Evolutionary conservation across 2,329 filamentous ascomycete genomes (phyloP).

Genomic region (Pseudogymnoascus sp.): DNA sequence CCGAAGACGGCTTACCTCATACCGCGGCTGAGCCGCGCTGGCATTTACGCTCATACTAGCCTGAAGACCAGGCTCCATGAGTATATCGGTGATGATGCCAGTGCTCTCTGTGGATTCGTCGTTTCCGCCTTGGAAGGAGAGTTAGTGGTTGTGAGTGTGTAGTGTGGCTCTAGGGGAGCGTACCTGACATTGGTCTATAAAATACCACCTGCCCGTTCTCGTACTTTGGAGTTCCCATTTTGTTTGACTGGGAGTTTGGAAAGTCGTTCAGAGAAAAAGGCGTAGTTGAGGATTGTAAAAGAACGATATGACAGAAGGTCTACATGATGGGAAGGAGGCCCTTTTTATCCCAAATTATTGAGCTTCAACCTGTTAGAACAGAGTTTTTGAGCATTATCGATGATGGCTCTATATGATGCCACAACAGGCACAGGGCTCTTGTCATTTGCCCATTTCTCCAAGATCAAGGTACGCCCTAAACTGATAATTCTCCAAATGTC

Average conservation of each 20-base stretch:
- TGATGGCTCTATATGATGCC: not conserved
- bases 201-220: constrained; percentile 1
- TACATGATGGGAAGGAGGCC: not conserved
- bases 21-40: not conserved
- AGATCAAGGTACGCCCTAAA: not conserved
- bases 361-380: not conserved
- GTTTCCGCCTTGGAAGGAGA: not conserved
- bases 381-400: not conserved
- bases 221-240: not conserved
- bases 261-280: not conserved
- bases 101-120: not conserved
- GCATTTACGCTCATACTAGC: not conserved
- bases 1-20: not conserved
- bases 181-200: not conserved
- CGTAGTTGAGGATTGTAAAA: not conserved
- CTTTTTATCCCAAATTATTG: not conserved
- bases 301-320: not conserved
- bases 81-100: not conserved
- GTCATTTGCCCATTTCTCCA: not conserved
- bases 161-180: not conserved
- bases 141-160: not conserved
- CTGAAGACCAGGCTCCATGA: not conserved
- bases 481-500: not conserved
- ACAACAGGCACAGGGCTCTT: not conserved
- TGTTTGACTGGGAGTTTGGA: not conserved